phyloP scores from a whole-genome alignment of 148 eudicot species.

The Selenicereus undatus region DNA sequence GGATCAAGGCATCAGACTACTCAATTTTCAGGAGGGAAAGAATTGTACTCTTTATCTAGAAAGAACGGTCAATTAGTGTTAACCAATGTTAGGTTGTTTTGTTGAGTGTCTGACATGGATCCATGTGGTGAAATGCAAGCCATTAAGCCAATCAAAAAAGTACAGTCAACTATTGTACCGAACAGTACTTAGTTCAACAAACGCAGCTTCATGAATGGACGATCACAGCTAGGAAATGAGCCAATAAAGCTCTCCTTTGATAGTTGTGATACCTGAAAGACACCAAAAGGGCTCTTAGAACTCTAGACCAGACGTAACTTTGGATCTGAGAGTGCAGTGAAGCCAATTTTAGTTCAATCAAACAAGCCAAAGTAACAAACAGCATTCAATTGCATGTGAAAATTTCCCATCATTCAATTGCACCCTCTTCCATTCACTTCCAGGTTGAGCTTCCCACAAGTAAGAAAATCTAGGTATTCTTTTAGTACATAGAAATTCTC shows the following conservation, averaged over 20 bases:
- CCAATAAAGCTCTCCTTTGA: constrained; percentile 91
- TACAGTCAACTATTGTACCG: neutral
- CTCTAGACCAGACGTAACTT: neutral
- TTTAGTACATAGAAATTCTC: neutral
- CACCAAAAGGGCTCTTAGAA: neutral
- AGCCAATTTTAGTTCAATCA: neutral
- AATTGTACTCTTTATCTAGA: neutral
- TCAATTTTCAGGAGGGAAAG: neutral
- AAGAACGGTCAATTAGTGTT: neutral
- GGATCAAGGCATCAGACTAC: neutral
- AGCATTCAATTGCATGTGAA: neutral
- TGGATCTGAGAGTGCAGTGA: neutral
- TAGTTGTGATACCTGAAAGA: constrained; percentile 76
- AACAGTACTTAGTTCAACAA: constrained; percentile 6
- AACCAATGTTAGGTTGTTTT: neutral
- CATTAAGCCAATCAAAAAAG: neutral
- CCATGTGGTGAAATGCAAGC: neutral
- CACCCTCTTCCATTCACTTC: neutral
- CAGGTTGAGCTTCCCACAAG: neutral
- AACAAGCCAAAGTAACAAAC: neutral
- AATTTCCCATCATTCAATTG: neutral
- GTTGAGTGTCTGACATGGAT: neutral
- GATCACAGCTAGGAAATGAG: constrained; percentile 80
- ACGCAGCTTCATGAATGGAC: constrained; percentile 87
- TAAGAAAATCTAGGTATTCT: neutral